Evolutionary conservation across 2,329 filamentous ascomycete species (phyloP).

Genomic region (Fusarium phyllophilum): DNA sequence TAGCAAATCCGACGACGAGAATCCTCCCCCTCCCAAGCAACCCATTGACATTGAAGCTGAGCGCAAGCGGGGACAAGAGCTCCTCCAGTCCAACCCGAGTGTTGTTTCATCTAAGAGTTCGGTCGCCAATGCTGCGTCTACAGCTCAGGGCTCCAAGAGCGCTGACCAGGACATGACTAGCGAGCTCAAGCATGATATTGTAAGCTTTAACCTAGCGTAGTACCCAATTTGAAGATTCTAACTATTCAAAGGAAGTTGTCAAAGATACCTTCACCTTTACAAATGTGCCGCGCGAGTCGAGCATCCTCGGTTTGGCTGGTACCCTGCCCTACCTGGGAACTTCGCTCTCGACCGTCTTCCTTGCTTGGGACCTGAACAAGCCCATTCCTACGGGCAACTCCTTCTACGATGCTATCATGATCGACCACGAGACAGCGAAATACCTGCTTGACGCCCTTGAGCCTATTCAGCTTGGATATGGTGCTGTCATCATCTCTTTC

Average conservation of each 20-base stretch:
- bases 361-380: constrained; percentile 85
- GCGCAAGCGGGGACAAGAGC: constrained; percentile 61
- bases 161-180: constrained; percentile 44
- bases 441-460: constrained; percentile 79
- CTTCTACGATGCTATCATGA: constrained; percentile 62
- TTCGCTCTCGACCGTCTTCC: constrained; percentile 82
- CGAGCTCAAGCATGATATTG: constrained; percentile 62
- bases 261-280: constrained; percentile 75
- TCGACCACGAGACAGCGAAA: constrained; percentile 77
- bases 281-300: constrained; percentile 73
- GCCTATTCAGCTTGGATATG: constrained; percentile 90
- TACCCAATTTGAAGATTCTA: neutral
- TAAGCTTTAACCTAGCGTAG: constrained; percentile 52
- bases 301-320: constrained; percentile 77
- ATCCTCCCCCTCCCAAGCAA: constrained; percentile 38
- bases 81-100: constrained; percentile 68
- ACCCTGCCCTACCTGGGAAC: constrained; percentile 88
- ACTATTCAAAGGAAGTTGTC: constrained; percentile 63
- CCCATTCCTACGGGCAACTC: constrained; percentile 68
- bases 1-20: constrained; percentile 36
- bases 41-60: constrained; percentile 66
- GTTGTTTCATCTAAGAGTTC: constrained; percentile 69
- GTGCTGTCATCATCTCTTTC: constrained; percentile 92
- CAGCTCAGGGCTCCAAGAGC: constrained; percentile 1
- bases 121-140: constrained; percentile 61